Evolutionary conservation across 257 asterid genomes (phyloP).

Genomic region (Solanum bulbocastanum): DNA sequence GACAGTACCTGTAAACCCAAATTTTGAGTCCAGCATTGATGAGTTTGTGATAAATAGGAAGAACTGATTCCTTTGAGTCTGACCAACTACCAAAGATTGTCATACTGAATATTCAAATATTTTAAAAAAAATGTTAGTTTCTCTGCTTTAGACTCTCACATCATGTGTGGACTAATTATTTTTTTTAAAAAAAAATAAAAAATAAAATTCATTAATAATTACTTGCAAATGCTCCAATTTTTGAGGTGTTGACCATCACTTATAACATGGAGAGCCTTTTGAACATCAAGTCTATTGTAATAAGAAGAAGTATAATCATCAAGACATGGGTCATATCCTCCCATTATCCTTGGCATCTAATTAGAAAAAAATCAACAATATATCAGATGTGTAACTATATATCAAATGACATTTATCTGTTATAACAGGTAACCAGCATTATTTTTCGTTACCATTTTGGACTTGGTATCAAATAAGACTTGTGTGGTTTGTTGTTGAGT

Average conservation of each 20-base stretch:
- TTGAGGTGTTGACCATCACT: conserved; percentile 36
- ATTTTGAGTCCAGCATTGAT: conserved; percentile 61
- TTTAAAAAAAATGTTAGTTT: not conserved
- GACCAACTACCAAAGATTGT: conserved; percentile 45
- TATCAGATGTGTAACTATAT: not conserved
- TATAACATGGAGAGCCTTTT: conserved; percentile 66
- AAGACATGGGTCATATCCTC: conserved; percentile 85
- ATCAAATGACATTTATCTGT: not conserved
- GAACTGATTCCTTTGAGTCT: conserved; percentile 47
- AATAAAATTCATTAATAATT: not conserved
- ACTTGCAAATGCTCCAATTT: conserved; percentile 92
- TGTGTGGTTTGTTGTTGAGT: conserved; percentile 13
- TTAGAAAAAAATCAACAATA: not conserved
- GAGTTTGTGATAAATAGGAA: conserved; percentile 80
- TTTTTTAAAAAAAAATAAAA: not conserved
- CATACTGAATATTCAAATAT: conserved; percentile 49
- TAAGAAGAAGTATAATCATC: conserved; percentile 61
- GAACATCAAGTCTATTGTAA: conserved; percentile 67
- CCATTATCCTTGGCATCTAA: conserved; percentile 70
- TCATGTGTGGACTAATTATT: not conserved
- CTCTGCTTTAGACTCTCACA: not conserved
- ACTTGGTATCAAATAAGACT: conserved; percentile 27
- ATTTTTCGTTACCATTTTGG: conserved; percentile 36
- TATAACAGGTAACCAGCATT: not conserved
- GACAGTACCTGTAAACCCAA: conserved; percentile 73